A percentile compares a stretch with the other conserved stretches of the same genome.
These are phyloP conservation scores for Calonectria pteridis DNA, from an alignment of 2,329 filamentous ascomycete species.

Conservation along the genomic window DNA sequence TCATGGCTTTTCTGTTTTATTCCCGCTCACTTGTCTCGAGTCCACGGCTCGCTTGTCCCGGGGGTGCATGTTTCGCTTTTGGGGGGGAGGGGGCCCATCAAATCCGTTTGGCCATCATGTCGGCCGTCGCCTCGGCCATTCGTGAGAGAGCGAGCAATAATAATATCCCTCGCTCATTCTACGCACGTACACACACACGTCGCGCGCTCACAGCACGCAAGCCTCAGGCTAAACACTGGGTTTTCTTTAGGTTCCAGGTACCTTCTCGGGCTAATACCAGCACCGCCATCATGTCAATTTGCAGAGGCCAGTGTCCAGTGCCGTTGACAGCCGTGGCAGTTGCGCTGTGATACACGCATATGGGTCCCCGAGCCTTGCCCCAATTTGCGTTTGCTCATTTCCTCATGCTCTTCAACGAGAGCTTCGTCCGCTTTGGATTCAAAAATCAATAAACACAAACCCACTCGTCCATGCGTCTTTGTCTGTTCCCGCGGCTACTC, in stretches of 20 bases:
- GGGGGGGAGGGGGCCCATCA: slow-evolving; percentile 8
- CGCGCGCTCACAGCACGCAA: neutral
- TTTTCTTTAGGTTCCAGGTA: neutral
- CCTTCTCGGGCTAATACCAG: neutral
- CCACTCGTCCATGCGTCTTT: slow-evolving; percentile 19
- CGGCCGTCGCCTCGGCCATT: slow-evolving; percentile 19
- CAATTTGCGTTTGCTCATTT: neutral
- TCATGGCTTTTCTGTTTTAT: slow-evolving; percentile 2
- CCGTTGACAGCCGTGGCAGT: neutral
- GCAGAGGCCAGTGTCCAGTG: neutral
- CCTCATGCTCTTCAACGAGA: neutral
- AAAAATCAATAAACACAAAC: slow-evolving; percentile 17
- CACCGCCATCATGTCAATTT: neutral
- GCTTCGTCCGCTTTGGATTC: neutral
- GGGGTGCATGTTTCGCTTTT: slow-evolving; percentile 21
- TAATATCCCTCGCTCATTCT: slow-evolving; percentile 25
- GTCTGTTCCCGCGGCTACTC: slow-evolving; percentile 22
- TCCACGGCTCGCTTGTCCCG: slow-evolving; percentile 1
- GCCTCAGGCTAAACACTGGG: neutral
- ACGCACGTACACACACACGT: slow-evolving; percentile 6
- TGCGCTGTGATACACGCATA: neutral
- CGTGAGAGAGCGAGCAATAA: slow-evolving; percentile 11
- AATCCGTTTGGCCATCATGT: slow-evolving; percentile 18
- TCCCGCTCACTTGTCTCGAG: neutral
- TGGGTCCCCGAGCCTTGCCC: neutral